phyloP scores from a whole-genome alignment of 1,139 yeast species.

The Suhomyces anneliseae region DNA sequence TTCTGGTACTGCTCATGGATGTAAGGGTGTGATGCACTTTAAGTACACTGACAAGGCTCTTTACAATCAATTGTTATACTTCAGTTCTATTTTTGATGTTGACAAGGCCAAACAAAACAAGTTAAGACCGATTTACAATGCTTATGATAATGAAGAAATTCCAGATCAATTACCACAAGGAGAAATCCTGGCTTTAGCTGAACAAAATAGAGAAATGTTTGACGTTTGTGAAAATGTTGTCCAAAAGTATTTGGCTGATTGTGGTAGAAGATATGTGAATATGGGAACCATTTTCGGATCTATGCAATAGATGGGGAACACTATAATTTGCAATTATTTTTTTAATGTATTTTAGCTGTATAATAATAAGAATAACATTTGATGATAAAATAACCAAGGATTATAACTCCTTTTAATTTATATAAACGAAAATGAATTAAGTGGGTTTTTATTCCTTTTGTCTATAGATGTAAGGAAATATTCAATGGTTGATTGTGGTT shows the following conservation, averaged over 20 bases:
- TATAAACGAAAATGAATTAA: too few species aligned
- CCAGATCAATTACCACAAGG: constrained; percentile 49
- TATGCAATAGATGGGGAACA: constrained; percentile 22
- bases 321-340: not conserved
- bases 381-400: not conserved
- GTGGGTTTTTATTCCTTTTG: too few species aligned
- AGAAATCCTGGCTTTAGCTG: constrained; percentile 70
- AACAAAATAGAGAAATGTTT: constrained; percentile 72
- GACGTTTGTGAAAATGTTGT: constrained; percentile 60
- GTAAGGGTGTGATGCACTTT: constrained; percentile 84
- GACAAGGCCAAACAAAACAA: constrained; percentile 66
- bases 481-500: too few species aligned
- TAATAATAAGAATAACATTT: too few species aligned
- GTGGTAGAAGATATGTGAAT: constrained; percentile 91
- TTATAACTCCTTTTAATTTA: too few species aligned
- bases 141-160: constrained; percentile 25
- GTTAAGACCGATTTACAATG: constrained; percentile 50
- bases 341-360: not conserved
- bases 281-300: constrained; percentile 79
- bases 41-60: constrained; percentile 76
- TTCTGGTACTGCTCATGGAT: constrained; percentile 61
- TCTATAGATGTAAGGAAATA: too few species aligned
- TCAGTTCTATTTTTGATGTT: constrained; percentile 76
- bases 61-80: constrained; percentile 83
- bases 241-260: constrained; percentile 71